Percentiles rank a stretch among this genome's conserved stretches.
Evolutionary conservation across 495 filamentous ascomycete genomes (phyloP).

Genomic region (Hyaloscypha hepaticicola): DNA sequence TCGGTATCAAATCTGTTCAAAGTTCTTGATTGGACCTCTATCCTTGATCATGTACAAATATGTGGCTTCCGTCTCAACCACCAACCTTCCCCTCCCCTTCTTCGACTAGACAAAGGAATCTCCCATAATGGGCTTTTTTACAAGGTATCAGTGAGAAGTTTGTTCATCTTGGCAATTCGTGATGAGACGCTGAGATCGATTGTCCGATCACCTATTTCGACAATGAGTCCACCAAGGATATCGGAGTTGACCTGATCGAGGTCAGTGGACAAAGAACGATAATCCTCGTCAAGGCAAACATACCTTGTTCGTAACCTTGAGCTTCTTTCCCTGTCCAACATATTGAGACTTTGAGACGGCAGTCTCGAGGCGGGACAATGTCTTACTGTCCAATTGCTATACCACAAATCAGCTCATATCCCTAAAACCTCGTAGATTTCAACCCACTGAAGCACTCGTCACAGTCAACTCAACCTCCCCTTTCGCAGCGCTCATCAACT

Average conservation of each 20-base stretch:
- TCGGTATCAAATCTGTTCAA: neutral
- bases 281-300: conserved; percentile 27
- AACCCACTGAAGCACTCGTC: conserved; percentile 83
- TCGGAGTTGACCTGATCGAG: conserved; percentile 95
- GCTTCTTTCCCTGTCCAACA: conserved; percentile 90
- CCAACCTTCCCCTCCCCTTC: conserved; percentile 1
- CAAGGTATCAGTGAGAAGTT: conserved; percentile 92
- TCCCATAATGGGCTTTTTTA: conserved; percentile 53
- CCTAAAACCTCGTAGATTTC: neutral
- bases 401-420: conserved; percentile 18
- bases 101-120: conserved; percentile 8
- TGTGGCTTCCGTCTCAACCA: neutral
- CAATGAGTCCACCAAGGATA: conserved; percentile 88
- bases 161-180: conserved; percentile 98
- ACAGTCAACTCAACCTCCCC: conserved; percentile 92
- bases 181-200: conserved; percentile 95
- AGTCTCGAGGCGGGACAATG: conserved; percentile 76
- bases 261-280: too few relatives aligned
- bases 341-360: conserved; percentile 87
- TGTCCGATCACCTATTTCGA: conserved; percentile 96
- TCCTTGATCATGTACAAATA: conserved; percentile 23
- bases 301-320: conserved; percentile 93
- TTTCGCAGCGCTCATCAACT: conserved; percentile 81
- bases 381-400: conserved; percentile 85
- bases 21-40: conserved; percentile 22